Evolutionary conservation across 139 green algal species (phyloP).

Genomic region (Volvox africanus): DNA sequence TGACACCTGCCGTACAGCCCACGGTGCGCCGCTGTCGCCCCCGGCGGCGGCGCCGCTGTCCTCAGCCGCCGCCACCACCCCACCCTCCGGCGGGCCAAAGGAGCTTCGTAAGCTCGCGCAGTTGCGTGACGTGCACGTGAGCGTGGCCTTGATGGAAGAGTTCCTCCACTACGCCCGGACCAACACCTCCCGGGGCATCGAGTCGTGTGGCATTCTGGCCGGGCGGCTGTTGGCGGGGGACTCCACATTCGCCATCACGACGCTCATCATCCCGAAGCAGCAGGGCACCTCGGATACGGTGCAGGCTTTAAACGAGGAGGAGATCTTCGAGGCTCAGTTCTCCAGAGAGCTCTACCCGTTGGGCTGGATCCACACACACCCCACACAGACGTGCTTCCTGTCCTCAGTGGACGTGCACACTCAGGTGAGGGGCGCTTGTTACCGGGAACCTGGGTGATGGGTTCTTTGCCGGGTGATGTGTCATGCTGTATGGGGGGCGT

Average conservation of each 20-base stretch:
- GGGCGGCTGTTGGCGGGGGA: slow-evolving; percentile 78
- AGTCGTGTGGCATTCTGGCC: slow-evolving; percentile 92
- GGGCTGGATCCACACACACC: slow-evolving; percentile 98
- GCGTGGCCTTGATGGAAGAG: slow-evolving; percentile 87
- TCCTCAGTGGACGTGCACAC: slow-evolving; percentile 97
- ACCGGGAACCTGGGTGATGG: background rate
- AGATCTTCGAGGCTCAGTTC: slow-evolving; percentile 86
- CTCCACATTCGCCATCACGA: slow-evolving; percentile 86
- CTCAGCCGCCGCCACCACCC: background rate
- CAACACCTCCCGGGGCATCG: slow-evolving; percentile 71
- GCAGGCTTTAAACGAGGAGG: slow-evolving; percentile 90
- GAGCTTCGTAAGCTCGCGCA: slow-evolving; percentile 58
- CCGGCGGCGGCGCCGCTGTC: background rate
- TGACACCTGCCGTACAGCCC: background rate
- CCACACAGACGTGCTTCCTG: slow-evolving; percentile 95
- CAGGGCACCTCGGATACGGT: slow-evolving; percentile 88
- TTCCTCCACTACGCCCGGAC: slow-evolving; percentile 81
- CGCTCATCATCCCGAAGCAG: slow-evolving; percentile 96
- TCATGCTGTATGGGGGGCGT: no score
- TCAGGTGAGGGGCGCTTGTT: background rate
- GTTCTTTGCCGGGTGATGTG: no score
- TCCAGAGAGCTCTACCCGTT: slow-evolving; percentile 84
- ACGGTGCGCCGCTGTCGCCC: background rate
- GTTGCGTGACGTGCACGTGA: slow-evolving; percentile 89
- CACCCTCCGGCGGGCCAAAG: slow-evolving; percentile 49